Evolutionary conservation across 495 filamentous ascomycete genomes (phyloP).

Genomic region (Aspergillus saccharolyticus): DNA sequence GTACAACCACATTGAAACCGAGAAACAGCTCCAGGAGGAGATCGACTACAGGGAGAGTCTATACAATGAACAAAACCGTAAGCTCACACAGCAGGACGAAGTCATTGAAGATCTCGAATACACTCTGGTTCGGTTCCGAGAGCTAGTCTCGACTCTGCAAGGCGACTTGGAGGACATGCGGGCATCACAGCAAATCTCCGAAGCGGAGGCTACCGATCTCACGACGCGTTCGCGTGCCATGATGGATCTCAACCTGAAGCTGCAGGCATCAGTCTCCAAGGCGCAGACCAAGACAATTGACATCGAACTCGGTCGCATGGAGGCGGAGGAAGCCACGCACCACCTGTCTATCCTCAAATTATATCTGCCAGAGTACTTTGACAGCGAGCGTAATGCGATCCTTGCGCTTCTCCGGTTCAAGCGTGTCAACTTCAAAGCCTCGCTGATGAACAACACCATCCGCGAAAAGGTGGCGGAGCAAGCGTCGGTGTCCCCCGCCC

Average conservation of each 20-base stretch:
- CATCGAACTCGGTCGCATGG: constrained; percentile 78
- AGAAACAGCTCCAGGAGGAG: constrained; percentile 91
- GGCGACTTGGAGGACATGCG: constrained; percentile 85
- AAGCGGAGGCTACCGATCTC: constrained; percentile 84
- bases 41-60: constrained; percentile 75
- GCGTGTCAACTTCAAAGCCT: constrained; percentile 82
- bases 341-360: constrained; percentile 81
- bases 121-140: constrained; percentile 78
- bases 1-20: constrained; percentile 84
- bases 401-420: constrained; percentile 81
- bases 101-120: constrained; percentile 83
- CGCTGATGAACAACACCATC: constrained; percentile 70
- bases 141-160: constrained; percentile 81
- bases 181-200: constrained; percentile 83
- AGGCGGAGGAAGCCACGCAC: constrained; percentile 82
- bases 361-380: constrained; percentile 86
- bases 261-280: constrained; percentile 83
- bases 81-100: constrained; percentile 60
- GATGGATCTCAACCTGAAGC: constrained; percentile 92
- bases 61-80: constrained; percentile 69
- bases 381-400: constrained; percentile 73
- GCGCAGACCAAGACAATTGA: constrained; percentile 91
- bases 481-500: constrained; percentile 48
- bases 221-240: constrained; percentile 80
- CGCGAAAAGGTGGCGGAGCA: constrained; percentile 64